Evolutionary conservation across 441 rosid species (phyloP), one percentile per base, ranked within the genome.

Genomic region (Pelargonium australe): DNA sequence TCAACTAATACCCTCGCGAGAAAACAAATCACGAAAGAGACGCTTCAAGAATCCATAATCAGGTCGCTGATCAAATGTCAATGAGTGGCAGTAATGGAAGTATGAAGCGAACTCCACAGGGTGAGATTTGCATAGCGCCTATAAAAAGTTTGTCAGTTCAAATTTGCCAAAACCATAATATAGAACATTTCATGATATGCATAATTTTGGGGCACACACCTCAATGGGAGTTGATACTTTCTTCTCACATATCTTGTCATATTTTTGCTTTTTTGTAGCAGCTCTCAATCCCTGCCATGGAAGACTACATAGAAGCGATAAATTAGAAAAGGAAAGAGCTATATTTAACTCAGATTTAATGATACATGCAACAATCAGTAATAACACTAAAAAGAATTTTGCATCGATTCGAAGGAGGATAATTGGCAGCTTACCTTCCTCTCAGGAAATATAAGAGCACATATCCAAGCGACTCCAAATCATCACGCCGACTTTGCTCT

Each of bases 211-310:
- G 71, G 68, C 64, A 75, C 74, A 72, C 60, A 87, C 97, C 96
- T 95, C 99, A 58, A 92, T 91, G 11, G 98, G 96, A 76, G 97
- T 94, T 72, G 96, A 87, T 70, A 88, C 68, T 85, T 94, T 94
- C 87, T 94, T 91, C 85, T 89, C 94, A 75, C 97, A 85, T 72
- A 91, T 91, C 84, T 91, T 89, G 75, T 94, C 97, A 76, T 94
- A 94, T 71, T 94, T 91, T 81, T 87, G 89, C 82, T 91, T 94
- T 81, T 94, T 94, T 63, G 95, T 91, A 67, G 89, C 96, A 70
- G 93, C 97, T 81, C 89, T 91, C 60, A 94, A 78, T 70, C 96
- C 97, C 83, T 94, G 99, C 99, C 99, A 95, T 71, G 97, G 99
- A 78, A 91, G 96, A 82, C 97, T 95, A 79, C 51, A 53, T 51